phyloP scores from a whole-genome alignment of 495 filamentous ascomycete genomes.

The Margaritispora aquatica region DNA sequence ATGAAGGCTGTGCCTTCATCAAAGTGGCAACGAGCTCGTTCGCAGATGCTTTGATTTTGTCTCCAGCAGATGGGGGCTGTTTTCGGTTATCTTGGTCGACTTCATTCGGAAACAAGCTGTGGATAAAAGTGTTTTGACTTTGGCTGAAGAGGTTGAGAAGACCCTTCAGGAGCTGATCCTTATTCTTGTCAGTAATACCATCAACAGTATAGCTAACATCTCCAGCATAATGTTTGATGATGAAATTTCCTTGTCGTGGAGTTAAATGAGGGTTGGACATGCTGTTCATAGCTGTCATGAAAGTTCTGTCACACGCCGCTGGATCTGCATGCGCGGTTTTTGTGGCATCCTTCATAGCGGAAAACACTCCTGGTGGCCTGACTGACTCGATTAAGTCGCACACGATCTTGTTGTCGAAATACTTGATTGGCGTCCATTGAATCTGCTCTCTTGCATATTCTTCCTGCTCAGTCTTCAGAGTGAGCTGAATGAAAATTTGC shows the following conservation, averaged over 20 bases:
- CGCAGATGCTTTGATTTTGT: conserved; percentile 94
- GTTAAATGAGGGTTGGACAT: conserved; percentile 90
- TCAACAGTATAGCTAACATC: conserved; percentile 94
- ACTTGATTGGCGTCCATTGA: conserved; percentile 97
- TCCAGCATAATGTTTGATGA: conserved; percentile 98
- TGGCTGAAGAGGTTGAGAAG: conserved; percentile 79
- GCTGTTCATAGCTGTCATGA: conserved; percentile 85
- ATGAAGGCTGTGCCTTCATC: conserved; percentile 95
- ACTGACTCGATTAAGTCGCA: conserved; percentile 95
- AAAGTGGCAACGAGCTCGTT: conserved; percentile 92
- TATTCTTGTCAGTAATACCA: conserved; percentile 99
- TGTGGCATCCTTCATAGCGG: conserved; percentile 94
- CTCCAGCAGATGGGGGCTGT: conserved; percentile 88
- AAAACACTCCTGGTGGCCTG: conserved; percentile 89
- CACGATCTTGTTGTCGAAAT: conserved; percentile 99
- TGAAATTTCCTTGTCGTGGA: conserved; percentile 88
- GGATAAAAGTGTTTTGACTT: conserved; percentile 80
- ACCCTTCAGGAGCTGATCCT: conserved; percentile 94
- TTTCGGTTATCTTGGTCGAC: conserved; percentile 95
- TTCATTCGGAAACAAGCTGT: conserved; percentile 82
- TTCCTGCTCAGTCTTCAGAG: conserved; percentile 93
- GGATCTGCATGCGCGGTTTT: conserved; percentile 96
- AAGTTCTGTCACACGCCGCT: conserved; percentile 88
- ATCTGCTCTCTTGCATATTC: conserved; percentile 97
- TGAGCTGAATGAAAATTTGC: conserved; percentile 99